Evolutionary conservation across 495 filamentous ascomycete species (phyloP), one percentile per base, ranked within the genome.

Genomic region (Pyrenula massariospora): DNA sequence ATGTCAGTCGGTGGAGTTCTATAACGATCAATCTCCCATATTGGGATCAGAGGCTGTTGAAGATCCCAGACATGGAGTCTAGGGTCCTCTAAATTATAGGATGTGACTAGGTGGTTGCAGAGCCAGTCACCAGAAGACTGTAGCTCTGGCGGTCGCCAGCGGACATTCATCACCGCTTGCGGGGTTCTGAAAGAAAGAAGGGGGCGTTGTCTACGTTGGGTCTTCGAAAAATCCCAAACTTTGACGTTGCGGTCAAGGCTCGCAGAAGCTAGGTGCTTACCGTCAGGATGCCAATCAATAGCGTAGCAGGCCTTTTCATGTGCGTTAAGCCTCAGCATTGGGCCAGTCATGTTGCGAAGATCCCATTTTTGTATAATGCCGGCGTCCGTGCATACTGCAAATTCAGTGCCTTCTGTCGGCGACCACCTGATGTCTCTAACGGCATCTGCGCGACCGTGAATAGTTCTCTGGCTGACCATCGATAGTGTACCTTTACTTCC

Each of bases 271-370:
- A 95, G 74, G 67, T 97, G 88, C 57, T 87, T 87, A 24, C 93
- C 93, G 67, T 96, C 92, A 1, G 89, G 90, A 65, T 98, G 93
- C 93, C 94, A 98, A 60, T 95, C 89, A 52, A 98, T 84, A 2
- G 88, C 77, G 56, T 81, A 84, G 63, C 87, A 95, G 0, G 84
- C 79, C 48, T 83, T 86, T 60, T 86, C 80, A 66, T 98, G 93
- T 24, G 90, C 94, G 50, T 86, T 84, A 59, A 96, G 87, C 62
- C 85, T 86, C 54, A 94, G 65, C 57, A 82, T 65, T 15, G 83
- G 77, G 31, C 75, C 75, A 60, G 70, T 81, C 24, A 69, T 64
- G 56, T 81, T 80, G 49, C 84, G 80, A 55, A 77, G 77, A 66
- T 89, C 85, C 85, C 85, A 89, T 56, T 80, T 70, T 64, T 88